Evolutionary conservation across 164 flowering plant species (phyloP).

Genomic region (Protea cynaroides): DNA sequence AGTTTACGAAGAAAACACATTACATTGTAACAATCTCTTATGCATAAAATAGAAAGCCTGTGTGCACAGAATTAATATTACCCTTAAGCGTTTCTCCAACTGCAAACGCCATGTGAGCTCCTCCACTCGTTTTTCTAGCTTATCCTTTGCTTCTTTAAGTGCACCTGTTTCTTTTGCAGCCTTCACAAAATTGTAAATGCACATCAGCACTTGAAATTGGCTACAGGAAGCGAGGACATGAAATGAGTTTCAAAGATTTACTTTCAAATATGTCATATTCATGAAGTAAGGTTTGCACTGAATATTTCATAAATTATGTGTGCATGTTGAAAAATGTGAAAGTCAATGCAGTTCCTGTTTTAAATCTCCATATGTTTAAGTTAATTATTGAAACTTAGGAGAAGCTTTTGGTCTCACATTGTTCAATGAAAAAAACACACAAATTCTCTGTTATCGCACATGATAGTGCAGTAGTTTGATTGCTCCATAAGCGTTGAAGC

Average conservation of each 20-base stretch:
- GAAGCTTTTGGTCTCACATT: background rate
- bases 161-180: conserved; percentile 94
- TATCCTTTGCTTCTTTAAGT: conserved; percentile 91
- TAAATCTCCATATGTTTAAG: background rate
- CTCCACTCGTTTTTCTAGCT: conserved; percentile 82
- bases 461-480: too few relatives aligned
- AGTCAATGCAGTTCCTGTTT: too few relatives aligned
- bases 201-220: background rate
- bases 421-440: too few relatives aligned
- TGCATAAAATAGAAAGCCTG: background rate
- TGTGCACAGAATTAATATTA: conserved; percentile 18
- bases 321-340: background rate
- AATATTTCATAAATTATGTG: background rate
- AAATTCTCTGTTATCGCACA: too few relatives aligned
- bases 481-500: too few relatives aligned
- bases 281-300: background rate
- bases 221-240: background rate
- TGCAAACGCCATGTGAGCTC: conserved; percentile 92
- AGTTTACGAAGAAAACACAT: too few relatives aligned
- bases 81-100: conserved; percentile 84
- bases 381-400: too few relatives aligned
- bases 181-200: conserved; percentile 27
- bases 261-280: background rate
- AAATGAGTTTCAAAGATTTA: background rate
- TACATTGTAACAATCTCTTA: too few relatives aligned